Evolutionary conservation across 257 asterid species (phyloP).

Genomic region (Echites panduratus): DNA sequence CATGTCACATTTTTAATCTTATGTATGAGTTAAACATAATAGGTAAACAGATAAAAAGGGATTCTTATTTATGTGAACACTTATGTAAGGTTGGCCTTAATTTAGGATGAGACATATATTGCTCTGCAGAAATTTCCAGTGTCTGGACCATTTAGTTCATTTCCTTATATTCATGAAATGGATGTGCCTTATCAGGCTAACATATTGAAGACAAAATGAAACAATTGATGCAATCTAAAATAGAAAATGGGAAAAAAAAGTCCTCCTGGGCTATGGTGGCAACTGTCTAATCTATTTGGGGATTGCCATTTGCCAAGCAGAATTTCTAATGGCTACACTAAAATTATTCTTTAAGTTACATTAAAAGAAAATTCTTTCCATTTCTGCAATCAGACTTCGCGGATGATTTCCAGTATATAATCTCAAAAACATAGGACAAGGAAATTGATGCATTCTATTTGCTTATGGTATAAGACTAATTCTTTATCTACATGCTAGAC

Average conservation of each 20-base stretch:
- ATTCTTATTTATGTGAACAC: not conserved
- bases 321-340: not conserved
- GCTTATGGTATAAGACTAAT: not conserved
- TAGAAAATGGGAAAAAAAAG: not conserved
- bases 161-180: not conserved
- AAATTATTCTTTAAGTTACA: not conserved
- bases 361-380: not conserved
- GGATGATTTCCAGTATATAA: not conserved
- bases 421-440: not conserved
- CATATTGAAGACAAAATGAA: not conserved
- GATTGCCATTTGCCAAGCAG: not conserved
- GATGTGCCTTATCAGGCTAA: not conserved
- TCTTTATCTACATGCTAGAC: not conserved
- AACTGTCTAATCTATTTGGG: not conserved
- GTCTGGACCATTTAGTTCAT: not conserved
- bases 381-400: not conserved
- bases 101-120: not conserved
- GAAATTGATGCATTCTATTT: not conserved
- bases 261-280: not conserved
- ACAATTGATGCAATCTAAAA: not conserved
- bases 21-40: not conserved
- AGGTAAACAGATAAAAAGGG: not conserved
- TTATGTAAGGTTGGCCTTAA: not conserved
- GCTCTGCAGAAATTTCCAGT: not conserved
- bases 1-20: not conserved